Evolutionary conservation across 306 rosid genomes (phyloP), one percentile per base, ranked within the genome.

Genomic region (Inga laurina): DNA sequence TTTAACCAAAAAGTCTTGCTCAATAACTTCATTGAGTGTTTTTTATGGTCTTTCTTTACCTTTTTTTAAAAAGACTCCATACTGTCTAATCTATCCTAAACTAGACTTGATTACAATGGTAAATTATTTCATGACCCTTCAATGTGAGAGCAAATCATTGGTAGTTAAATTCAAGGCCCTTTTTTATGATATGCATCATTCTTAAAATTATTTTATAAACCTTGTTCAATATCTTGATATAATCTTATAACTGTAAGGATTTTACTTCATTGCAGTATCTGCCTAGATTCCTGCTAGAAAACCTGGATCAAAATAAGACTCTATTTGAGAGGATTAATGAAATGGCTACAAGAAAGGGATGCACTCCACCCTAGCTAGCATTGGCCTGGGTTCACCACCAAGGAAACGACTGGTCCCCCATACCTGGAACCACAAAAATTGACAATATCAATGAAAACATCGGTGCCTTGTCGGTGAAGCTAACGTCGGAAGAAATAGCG

Each of bases 371-470:
- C 18, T 93, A 66, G 71, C 90, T 92, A 59, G 92, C 93, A 24
- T 57, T 91, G 78, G 93, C 97, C 2, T 92, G 92, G 97, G 86
- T 92, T 84, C 93, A 88, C 46, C 94, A 92, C 82, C 92, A 92
- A 59, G 94, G 97, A 39, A 88, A 16, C 1, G 72, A 66, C 1
- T 44, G 7, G 44, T 66, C 22, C 72, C 44, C 72, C 22, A 66
- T 66, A 14, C 98, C 97, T 0, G 96, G 98, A 88, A 94, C 98
- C 41, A 94, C 98, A 1, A 91, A 92, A 84, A 78, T 88, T 12
- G 85, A 82, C 75, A 94, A 92, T 84, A 65, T 94, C 0, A 80
- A 91, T 67, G 84, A 91, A 56, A 94, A 94, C 61, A 85, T 92
- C 2, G 91, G 80, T 1, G 94, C 94, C 66, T 74, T 94, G 44